Conservation (phyloP, 1,139 yeast genomes). For the Debaryomyces sp. region DNA sequence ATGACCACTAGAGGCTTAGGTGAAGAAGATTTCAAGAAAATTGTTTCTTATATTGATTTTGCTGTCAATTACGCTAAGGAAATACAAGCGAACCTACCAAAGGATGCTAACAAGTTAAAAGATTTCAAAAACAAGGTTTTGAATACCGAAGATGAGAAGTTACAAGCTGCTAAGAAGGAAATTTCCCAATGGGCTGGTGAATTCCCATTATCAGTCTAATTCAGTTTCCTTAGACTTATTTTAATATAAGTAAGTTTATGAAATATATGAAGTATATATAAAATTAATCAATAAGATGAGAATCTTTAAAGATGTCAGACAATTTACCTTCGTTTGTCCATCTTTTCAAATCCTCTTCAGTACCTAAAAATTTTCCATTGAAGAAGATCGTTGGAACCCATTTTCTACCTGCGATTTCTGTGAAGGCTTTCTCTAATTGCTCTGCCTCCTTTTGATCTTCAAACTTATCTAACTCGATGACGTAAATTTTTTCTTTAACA, state of each 20-base stretch:
- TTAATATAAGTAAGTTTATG: slow-evolving; percentile 1
- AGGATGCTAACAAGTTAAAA: slow-evolving; percentile 88
- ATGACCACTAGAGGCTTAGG: slow-evolving; percentile 97
- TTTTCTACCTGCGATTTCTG: slow-evolving; percentile 60
- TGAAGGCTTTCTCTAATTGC: slow-evolving; percentile 61
- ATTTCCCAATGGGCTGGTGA: slow-evolving; percentile 89
- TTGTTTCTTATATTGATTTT: slow-evolving; percentile 80
- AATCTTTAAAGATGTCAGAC: slow-evolving; percentile 42
- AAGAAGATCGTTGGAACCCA: slow-evolving; percentile 76
- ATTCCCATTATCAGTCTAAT: slow-evolving; percentile 84
- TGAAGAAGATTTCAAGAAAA: slow-evolving; percentile 80
- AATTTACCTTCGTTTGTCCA: slow-evolving; percentile 48
- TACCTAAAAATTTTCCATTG: slow-evolving; percentile 63
- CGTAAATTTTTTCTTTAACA: slow-evolving; percentile 49
- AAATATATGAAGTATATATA: not conserved
- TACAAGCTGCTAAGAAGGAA: slow-evolving; percentile 71
- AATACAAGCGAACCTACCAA: slow-evolving; percentile 74
- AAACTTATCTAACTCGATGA: slow-evolving; percentile 64
- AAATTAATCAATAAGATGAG: slow-evolving; percentile 30
- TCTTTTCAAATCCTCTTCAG: slow-evolving; percentile 53
- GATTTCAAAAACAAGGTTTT: slow-evolving; percentile 86
- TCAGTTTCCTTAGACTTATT: not conserved
- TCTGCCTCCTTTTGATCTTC: slow-evolving; percentile 53
- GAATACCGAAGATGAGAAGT: slow-evolving; percentile 64
- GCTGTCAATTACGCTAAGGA: slow-evolving; percentile 80